Base-by-base conservation (phyloP, 768 basidiomycete genomes). In the Pholiota molesta region DNA sequence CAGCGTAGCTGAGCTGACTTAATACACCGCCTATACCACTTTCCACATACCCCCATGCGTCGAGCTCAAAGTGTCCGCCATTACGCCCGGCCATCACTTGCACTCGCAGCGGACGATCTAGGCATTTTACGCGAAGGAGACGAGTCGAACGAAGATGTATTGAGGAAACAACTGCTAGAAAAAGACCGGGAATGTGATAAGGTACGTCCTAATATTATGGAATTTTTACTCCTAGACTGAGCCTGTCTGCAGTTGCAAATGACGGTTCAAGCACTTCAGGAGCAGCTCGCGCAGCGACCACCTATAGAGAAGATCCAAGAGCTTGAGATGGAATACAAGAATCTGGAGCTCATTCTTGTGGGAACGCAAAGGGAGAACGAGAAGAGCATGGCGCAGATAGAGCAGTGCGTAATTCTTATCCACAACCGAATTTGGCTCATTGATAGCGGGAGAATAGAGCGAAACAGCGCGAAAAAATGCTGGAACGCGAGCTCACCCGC, bases 311-410 rank as follows among this genome's bases (percentile, higher is more conserved):
- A 76, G 0, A 78, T 94, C 28, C 86, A 91, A 61, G 81, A 79
- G 37, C 73, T 93, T 33, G 80, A 89, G 72, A 87, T 85, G 68
- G 92, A 94, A 65, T 86, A 87, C 67, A 86, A 86, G 66, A 89
- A 90, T 60, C 77, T 93, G 0, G 92, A 93, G 40, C 77, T 94
- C 17, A 77, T 94, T 3, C 74, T 93, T 0, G 85, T 90, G 62
- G 92, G 92, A 0, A 94, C 92, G 0, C 91, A 93, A 65, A 78
- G 91, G 54, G 93, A 95, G 77, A 95, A 95, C 68, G 92, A 94
- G 66, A 81, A 89, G 53, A 90, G 88, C 64, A 94, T 94, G 92
- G 80, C 84, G 0, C 91, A 93, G 61, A 78, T 92, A 2, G 92
- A 94, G 59, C 80, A 88, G 90, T 88, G 60, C 54, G 78, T 75